Percentiles rank a stretch among this genome's conserved stretches.
Evolutionary conservation across 176 grass and related monocot species (phyloP).

Genomic region (Phyllostachys edulis): DNA sequence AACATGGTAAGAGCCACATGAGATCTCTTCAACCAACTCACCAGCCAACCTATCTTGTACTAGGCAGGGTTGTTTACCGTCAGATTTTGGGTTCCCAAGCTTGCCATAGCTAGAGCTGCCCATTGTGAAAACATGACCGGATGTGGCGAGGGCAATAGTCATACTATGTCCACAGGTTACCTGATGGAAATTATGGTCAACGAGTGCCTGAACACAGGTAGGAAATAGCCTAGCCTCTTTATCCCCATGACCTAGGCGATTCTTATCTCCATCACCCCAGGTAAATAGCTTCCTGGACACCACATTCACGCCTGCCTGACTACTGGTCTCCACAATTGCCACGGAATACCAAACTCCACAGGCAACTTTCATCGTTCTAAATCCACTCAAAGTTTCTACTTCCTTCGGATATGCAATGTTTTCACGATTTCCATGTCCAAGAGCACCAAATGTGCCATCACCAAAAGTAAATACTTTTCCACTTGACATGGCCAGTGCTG

Average conservation of each 20-base stretch:
- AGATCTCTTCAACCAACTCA: conserved; percentile 87
- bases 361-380: conserved; percentile 63
- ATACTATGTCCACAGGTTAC: conserved; percentile 78
- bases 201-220: conserved; percentile 66
- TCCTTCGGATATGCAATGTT: conserved; percentile 67
- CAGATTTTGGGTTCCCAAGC: conserved; percentile 68
- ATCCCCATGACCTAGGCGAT: conserved; percentile 74
- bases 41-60: conserved; percentile 60
- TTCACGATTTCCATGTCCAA: conserved; percentile 84
- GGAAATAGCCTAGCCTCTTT: conserved; percentile 73
- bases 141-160: conserved; percentile 76
- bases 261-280: conserved; percentile 92
- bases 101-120: conserved; percentile 76
- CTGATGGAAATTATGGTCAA: conserved; percentile 86
- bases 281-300: conserved; percentile 78
- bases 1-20: conserved; percentile 57
- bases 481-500: conserved; percentile 60
- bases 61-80: conserved; percentile 66
- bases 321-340: conserved; percentile 73
- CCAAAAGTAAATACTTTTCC: conserved; percentile 89
- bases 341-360: conserved; percentile 92
- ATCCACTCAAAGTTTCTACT: conserved; percentile 58
- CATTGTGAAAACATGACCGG: conserved; percentile 92
- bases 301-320: conserved; percentile 41
- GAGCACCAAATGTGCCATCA: conserved; percentile 78